Evolutionary conservation across 1,284 basidiomycete genomes (phyloP).

Genomic region (Austropuccinia psidii): DNA sequence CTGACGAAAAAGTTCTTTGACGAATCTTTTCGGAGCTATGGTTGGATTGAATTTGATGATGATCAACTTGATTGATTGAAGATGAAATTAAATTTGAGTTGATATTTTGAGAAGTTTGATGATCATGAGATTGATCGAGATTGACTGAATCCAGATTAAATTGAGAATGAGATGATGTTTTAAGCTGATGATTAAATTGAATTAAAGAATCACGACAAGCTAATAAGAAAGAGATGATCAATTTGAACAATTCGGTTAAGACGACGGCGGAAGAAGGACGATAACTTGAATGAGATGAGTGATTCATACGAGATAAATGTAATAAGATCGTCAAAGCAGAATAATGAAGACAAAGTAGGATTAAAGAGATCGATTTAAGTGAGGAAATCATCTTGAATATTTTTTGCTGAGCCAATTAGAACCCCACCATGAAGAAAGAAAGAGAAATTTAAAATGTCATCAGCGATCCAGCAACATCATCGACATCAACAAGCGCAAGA

Average conservation of each 20-base stretch:
- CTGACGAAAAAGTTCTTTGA: no score
- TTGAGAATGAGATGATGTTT: constrained; percentile 1
- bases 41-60: no score
- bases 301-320: constrained; percentile 18
- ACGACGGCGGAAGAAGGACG: constrained; percentile 26
- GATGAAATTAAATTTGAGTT: background rate
- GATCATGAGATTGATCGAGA: background rate
- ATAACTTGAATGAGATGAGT: background rate
- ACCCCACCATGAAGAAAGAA: no score
- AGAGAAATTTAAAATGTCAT: no score
- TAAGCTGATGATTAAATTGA: constrained; percentile 29
- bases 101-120: background rate
- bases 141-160: background rate
- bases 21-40: no score
- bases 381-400: constrained; percentile 22
- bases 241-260: constrained; percentile 43
- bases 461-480: no score
- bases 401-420: no score
- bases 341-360: constrained; percentile 24
- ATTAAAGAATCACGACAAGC: constrained; percentile 39
- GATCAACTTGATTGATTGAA: background rate
- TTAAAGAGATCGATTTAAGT: background rate
- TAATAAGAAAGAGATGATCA: constrained; percentile 42
- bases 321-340: constrained; percentile 22
- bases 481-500: no score